phyloP scores from a whole-genome alignment of 2,329 filamentous ascomycete genomes.

The Cordyceps fumosorosea region DNA sequence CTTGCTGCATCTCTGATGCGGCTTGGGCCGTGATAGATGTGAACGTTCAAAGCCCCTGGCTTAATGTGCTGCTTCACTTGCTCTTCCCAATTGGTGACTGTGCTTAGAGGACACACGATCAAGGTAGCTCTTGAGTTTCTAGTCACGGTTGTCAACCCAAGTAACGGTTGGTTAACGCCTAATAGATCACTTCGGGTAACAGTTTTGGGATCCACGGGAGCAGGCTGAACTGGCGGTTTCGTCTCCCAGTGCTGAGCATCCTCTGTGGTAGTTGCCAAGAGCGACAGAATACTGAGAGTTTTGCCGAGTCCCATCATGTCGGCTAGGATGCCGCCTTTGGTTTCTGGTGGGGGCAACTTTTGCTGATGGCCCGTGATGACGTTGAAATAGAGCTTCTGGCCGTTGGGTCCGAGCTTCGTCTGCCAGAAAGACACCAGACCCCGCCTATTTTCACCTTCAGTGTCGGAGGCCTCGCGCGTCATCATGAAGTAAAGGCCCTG shows the following conservation, averaged over 20 bases:
- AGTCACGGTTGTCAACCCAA: slow-evolving; percentile 46
- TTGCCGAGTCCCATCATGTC: slow-evolving; percentile 91
- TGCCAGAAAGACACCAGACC: slow-evolving; percentile 74
- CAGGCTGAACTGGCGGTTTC: slow-evolving; percentile 44
- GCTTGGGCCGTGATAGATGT: slow-evolving; percentile 80
- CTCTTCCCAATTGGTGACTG: slow-evolving; percentile 89
- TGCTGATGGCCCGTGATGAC: slow-evolving; percentile 72
- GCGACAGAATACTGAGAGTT: slow-evolving; percentile 75
- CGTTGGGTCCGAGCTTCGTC: slow-evolving; percentile 40
- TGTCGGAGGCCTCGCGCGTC: slow-evolving; percentile 62
- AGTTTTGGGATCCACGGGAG: slow-evolving; percentile 34
- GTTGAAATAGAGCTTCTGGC: slow-evolving; percentile 65
- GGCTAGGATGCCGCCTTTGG: slow-evolving; percentile 67
- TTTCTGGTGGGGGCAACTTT: slow-evolving; percentile 54
- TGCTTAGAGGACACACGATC: slow-evolving; percentile 82
- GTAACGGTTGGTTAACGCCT: slow-evolving; percentile 29
- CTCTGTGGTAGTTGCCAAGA: slow-evolving; percentile 60
- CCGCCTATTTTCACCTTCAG: slow-evolving; percentile 51
- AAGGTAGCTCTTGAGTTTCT: slow-evolving; percentile 74
- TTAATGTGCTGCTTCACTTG: slow-evolving; percentile 80
- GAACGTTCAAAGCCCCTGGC: slow-evolving; percentile 57
- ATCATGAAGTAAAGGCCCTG: slow-evolving; percentile 86
- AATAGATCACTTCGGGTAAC: slow-evolving; percentile 24
- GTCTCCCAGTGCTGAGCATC: slow-evolving; percentile 58
- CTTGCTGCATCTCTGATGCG: slow-evolving; percentile 62